phyloP scores from a whole-genome alignment of 805 yeast species.

The Candida andamanensis region DNA sequence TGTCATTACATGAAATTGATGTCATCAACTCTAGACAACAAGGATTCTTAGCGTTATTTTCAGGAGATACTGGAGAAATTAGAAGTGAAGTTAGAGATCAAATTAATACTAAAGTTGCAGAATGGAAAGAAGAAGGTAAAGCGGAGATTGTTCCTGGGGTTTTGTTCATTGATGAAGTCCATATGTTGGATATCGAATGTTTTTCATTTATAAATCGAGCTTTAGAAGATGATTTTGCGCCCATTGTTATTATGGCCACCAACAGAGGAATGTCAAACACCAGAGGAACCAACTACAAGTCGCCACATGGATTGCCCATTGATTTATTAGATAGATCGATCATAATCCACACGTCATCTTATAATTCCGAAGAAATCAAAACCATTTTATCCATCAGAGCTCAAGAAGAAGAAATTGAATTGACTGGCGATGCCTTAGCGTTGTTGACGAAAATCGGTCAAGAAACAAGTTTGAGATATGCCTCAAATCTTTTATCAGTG shows the following conservation, averaged over 20 bases:
- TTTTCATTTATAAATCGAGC: slow-evolving; percentile 95
- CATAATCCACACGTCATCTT: slow-evolving; percentile 80
- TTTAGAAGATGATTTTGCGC: slow-evolving; percentile 92
- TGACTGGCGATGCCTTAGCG: slow-evolving; percentile 76
- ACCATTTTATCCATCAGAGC: slow-evolving; percentile 86
- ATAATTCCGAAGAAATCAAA: slow-evolving; percentile 77
- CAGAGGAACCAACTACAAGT: slow-evolving; percentile 86
- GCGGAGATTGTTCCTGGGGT: slow-evolving; percentile 98
- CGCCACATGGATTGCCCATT: slow-evolving; percentile 97
- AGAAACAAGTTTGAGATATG: slow-evolving; percentile 89
- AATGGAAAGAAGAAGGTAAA: slow-evolving; percentile 98
- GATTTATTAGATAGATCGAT: slow-evolving; percentile 92
- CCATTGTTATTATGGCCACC: slow-evolving; percentile 97
- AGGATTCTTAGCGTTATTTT: slow-evolving; percentile 91
- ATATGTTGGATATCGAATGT: slow-evolving; percentile 96
- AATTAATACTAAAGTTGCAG: slow-evolving; percentile 93
- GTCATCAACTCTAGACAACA: slow-evolving; percentile 96
- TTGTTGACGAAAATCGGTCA: slow-evolving; percentile 83
- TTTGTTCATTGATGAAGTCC: slow-evolving; percentile 94
- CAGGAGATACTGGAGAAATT: slow-evolving; percentile 97
- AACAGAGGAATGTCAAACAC: slow-evolving; percentile 93
- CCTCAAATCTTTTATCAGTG: slow-evolving; percentile 85
- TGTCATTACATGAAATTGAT: slow-evolving; percentile 96
- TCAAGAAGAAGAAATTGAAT: slow-evolving; percentile 87
- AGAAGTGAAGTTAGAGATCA: slow-evolving; percentile 93